Base-by-base conservation (phyloP, 1,139 yeast genomes). In the Tardiomyces depauwii region DNA sequence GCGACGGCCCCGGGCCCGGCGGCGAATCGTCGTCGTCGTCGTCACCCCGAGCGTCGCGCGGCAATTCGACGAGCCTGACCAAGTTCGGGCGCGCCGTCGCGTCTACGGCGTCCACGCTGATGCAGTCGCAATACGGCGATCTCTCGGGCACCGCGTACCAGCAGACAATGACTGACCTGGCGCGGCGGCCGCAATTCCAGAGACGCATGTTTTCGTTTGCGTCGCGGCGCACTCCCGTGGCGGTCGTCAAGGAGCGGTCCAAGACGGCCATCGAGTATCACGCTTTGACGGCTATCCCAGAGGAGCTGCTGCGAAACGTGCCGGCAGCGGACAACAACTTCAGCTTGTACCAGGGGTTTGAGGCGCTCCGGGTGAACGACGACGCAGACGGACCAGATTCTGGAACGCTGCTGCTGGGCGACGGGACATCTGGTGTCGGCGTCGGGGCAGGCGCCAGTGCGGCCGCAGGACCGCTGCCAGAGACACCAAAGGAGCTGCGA, bases 301-400 rank as follows among this genome's bases (percentile, higher is more conserved):
- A 78, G 50, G 82, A 78, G 39, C 55, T 80, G 51, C 65, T 81
- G 42, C 59, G 64, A 13, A 76, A 77, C 44, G 62, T 79, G 11
- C 64, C 60, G 4, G 55, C 52, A 40, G 53, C 58, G 19, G 56
- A 56, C 27, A 53, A 58, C 36, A 48, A 54, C 41, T 77, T 70
- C 56, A 76, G 85, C 1, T 62, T 82, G 18, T 79, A 75, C 54
- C 86, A 82, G 58, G 88, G 87, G 0, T 82, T 80, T 56, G 73
- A 70, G 52, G 86, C 85, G 0, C 55, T 74, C 41, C 78, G 78
- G 1, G 72, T 72, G 33, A 61, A 71, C 21, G 64, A 71, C 51
- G 74, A 70, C 50, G 66, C 65, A 30, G 30, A 44, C 42, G 25
- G 44, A 39, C 42, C 48, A 21, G 25, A 21, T 4, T 21, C 25